These are phyloP conservation scores for Saccharomyces jurei DNA, from an alignment of 805 yeast species.

Conservation along the genomic window DNA sequence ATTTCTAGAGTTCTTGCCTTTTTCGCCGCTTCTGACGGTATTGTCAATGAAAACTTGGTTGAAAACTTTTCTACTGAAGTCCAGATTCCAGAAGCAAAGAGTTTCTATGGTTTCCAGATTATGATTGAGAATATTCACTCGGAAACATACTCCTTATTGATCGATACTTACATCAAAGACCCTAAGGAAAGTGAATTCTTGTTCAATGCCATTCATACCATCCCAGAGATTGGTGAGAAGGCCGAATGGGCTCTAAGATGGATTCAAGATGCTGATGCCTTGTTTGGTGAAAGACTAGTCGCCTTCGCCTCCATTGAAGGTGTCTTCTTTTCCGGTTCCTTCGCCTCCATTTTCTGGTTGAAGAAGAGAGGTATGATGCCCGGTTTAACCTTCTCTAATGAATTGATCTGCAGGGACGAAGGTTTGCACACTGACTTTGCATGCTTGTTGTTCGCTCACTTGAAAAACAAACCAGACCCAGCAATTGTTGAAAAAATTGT, in stretches of 20 bases:
- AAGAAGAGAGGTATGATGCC: slow-evolving; percentile 99
- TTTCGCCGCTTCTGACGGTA: slow-evolving; percentile 98
- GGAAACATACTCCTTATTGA: slow-evolving; percentile 90
- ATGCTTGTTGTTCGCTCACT: slow-evolving; percentile 86
- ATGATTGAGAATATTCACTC: slow-evolving; percentile 99
- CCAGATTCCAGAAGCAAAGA: slow-evolving; percentile 94
- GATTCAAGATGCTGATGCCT: slow-evolving; percentile 81
- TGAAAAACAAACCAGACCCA: slow-evolving; percentile 78
- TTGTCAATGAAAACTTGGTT: slow-evolving; percentile 93
- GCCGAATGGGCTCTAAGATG: slow-evolving; percentile 99
- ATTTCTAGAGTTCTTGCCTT: slow-evolving; percentile 90
- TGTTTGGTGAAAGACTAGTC: slow-evolving; percentile 90
- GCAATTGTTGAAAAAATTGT: slow-evolving; percentile 76
- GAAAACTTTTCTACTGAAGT: slow-evolving; percentile 97
- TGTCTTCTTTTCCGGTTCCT: slow-evolving; percentile 95
- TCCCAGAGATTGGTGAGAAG: slow-evolving; percentile 92
- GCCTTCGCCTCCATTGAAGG: slow-evolving; percentile 99
- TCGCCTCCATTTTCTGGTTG: slow-evolving; percentile 97
- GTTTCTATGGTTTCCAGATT: slow-evolving; percentile 98
- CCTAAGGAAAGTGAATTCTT: slow-evolving; percentile 84
- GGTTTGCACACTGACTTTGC: slow-evolving; percentile 99
- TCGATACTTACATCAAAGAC: slow-evolving; percentile 93
- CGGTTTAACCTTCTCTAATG: slow-evolving; percentile 95
- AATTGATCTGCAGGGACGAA: slow-evolving; percentile 95
- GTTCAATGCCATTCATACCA: slow-evolving; percentile 92